Evolutionary conservation across 1,284 basidiomycete genomes (phyloP).

Genomic region (Puccinia polysora): DNA sequence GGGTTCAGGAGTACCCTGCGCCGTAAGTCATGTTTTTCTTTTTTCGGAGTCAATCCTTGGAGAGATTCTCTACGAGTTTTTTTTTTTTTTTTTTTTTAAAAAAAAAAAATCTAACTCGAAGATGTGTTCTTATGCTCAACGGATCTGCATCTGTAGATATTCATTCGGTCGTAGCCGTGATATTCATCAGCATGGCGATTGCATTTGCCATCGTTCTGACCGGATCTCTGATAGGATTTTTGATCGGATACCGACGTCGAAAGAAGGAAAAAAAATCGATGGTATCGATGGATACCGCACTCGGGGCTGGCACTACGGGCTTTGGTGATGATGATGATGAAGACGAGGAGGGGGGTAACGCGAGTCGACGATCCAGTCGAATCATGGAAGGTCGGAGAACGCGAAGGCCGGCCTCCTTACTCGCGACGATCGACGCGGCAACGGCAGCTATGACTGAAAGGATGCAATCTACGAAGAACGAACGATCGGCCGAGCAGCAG

Average conservation of each 20-base stretch:
- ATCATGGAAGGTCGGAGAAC: background rate
- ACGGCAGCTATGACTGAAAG: slow-evolving; percentile 37
- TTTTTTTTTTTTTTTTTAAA: slow-evolving; percentile 62
- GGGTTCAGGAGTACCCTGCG: slow-evolving; percentile 46
- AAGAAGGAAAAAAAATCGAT: slow-evolving; percentile 46
- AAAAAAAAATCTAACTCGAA: slow-evolving; percentile 56
- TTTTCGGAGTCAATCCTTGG: too few relatives aligned
- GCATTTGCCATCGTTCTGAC: slow-evolving; percentile 90
- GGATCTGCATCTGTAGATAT: slow-evolving; percentile 60
- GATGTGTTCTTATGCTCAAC: slow-evolving; percentile 61
- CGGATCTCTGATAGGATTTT: slow-evolving; percentile 75
- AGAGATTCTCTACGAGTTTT: background rate
- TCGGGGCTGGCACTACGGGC: slow-evolving; percentile 42
- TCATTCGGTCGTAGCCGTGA: slow-evolving; percentile 85
- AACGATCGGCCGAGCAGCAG: too few relatives aligned
- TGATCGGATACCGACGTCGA: slow-evolving; percentile 69
- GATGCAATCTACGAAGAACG: slow-evolving; percentile 15
- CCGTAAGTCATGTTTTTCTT: too few relatives aligned
- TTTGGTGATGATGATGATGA: background rate
- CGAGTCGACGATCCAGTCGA: slow-evolving; percentile 46
- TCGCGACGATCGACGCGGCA: slow-evolving; percentile 51
- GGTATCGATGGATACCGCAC: slow-evolving; percentile 42
- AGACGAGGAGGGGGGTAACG: slow-evolving; percentile 15
- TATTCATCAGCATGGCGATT: slow-evolving; percentile 94
- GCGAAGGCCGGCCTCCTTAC: slow-evolving; percentile 47